Conservation (phyloP, 768 basidiomycete species). For the Xerocomellus intermedius region DNA sequence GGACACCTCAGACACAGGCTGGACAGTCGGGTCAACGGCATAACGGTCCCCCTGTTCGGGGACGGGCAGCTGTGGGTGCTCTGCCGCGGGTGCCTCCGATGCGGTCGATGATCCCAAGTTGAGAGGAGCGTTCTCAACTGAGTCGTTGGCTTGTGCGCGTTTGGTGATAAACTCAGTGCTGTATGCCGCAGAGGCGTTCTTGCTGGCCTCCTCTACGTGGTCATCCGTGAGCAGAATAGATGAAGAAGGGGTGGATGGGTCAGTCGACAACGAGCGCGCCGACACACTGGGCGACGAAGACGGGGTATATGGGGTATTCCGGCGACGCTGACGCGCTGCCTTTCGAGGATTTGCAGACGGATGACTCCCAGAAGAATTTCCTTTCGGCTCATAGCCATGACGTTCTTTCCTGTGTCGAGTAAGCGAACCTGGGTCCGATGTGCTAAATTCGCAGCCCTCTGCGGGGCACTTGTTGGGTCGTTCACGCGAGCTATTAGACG, state of each 20-base stretch:
- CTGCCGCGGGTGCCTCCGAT: too few relatives aligned
- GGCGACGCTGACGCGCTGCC: too few relatives aligned
- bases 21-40: not conserved
- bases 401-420: not conserved
- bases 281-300: too few relatives aligned
- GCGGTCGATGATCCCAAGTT: too few relatives aligned
- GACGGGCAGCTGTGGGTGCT: not conserved
- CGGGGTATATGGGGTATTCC: too few relatives aligned
- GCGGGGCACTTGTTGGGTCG: not conserved
- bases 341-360: too few relatives aligned
- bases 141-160: not conserved
- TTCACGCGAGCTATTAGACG: constrained; percentile 6
- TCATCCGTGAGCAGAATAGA: too few relatives aligned
- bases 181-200: not conserved
- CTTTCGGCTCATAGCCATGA: constrained; percentile 8
- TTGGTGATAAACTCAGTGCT: not conserved
- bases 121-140: too few relatives aligned
- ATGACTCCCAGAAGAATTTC: not conserved
- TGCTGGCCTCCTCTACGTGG: not conserved
- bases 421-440: not conserved
- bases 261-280: too few relatives aligned
- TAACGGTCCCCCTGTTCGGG: not conserved
- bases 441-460: not conserved
- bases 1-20: too few relatives aligned
- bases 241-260: too few relatives aligned